Conservation (phyloP, 2,329 filamentous ascomycete species). For the Alternaria sp. region DNA sequence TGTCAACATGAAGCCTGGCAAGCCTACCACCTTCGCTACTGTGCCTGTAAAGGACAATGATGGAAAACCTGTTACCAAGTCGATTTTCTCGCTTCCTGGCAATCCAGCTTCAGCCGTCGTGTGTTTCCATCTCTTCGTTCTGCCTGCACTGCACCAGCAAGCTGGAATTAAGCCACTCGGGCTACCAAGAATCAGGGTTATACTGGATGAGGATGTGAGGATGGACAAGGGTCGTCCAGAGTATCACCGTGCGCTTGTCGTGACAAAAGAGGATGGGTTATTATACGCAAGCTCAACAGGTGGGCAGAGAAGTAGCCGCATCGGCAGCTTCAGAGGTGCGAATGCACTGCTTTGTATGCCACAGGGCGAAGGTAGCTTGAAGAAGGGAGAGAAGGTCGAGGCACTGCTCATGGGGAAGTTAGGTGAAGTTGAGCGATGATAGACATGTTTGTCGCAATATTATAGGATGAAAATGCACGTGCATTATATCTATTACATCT, state of each 20-base stretch:
- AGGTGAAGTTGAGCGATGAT: constrained; percentile 8
- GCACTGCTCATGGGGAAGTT: constrained; percentile 74
- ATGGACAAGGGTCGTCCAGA: constrained; percentile 80
- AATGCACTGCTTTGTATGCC: constrained; percentile 86
- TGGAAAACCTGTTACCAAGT: constrained; percentile 64
- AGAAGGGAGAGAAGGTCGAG: constrained; percentile 73
- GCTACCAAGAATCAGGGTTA: constrained; percentile 74
- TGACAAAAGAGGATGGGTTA: constrained; percentile 66
- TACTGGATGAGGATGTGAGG: constrained; percentile 72
- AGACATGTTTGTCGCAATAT: neutral
- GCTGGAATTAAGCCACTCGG: constrained; percentile 72
- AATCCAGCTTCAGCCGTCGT: constrained; percentile 94
- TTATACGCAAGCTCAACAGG: constrained; percentile 83
- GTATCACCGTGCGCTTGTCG: constrained; percentile 85
- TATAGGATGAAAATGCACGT: neutral
- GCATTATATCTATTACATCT: neutral
- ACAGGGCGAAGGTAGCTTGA: constrained; percentile 66
- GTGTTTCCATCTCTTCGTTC: constrained; percentile 90
- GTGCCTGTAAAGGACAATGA: constrained; percentile 68
- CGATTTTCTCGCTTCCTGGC: constrained; percentile 88
- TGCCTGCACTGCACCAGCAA: constrained; percentile 82
- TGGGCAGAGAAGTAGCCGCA: constrained; percentile 84
- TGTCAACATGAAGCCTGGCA: constrained; percentile 97
- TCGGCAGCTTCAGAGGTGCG: constrained; percentile 86
- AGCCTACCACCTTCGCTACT: constrained; percentile 95